A percentile compares a stretch with the other conserved stretches of the same genome.
Conservation (phyloP, 306 rosid genomes). For the Cucurbita ficifolia region DNA sequence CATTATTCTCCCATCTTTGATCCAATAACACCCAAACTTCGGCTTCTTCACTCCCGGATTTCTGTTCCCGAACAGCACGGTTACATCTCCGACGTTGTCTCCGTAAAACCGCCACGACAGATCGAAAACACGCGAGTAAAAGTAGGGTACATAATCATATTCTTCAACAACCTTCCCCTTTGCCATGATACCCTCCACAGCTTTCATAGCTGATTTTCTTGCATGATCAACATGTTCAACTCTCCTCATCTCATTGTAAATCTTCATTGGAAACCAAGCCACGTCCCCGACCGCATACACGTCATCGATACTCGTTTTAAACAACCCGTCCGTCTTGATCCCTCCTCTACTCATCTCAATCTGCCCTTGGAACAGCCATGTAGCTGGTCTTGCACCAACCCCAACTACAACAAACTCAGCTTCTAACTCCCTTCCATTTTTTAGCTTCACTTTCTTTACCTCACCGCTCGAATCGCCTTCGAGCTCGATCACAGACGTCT, state of each 20-base stretch:
- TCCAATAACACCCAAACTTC: conserved; percentile 34
- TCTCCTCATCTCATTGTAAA: conserved; percentile 26
- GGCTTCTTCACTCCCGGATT: neutral
- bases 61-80: conserved; percentile 19
- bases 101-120: conserved; percentile 32
- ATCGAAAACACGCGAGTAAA: conserved; percentile 24
- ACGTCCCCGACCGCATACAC: conserved; percentile 31
- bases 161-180: conserved; percentile 4
- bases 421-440: conserved; percentile 19
- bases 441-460: conserved; percentile 25
- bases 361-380: conserved; percentile 21
- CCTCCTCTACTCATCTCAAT: conserved; percentile 20
- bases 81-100: conserved; percentile 25
- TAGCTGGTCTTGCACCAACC: conserved; percentile 21
- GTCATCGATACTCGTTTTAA: conserved; percentile 10
- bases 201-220: conserved; percentile 31
- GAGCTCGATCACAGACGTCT: conserved; percentile 5
- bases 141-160: conserved; percentile 24
- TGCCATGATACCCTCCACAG: conserved; percentile 22
- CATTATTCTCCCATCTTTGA: conserved; percentile 19
- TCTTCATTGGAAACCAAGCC: conserved; percentile 20
- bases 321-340: conserved; percentile 19
- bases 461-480: conserved; percentile 1
- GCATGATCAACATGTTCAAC: conserved; percentile 37
- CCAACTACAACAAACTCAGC: conserved; percentile 35